phyloP scores from a whole-genome alignment of 805 yeast species.

The Wickerhamiella lipophila region DNA sequence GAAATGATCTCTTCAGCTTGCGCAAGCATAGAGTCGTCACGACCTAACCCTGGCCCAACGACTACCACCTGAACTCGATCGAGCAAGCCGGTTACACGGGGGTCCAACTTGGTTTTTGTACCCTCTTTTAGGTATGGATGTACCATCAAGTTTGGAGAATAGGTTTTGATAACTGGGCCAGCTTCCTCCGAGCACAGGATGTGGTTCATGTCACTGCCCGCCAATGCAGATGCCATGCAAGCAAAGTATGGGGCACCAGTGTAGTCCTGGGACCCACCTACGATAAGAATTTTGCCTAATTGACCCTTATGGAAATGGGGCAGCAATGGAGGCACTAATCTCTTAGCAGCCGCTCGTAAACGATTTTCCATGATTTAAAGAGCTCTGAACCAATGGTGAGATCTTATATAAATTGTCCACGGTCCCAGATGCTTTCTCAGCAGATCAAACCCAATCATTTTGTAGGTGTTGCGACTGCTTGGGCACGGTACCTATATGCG shows the following conservation, averaged over 20 bases:
- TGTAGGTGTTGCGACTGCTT: neutral
- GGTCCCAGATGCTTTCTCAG: neutral
- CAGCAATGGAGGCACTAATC: constrained; percentile 61
- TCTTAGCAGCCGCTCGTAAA: constrained; percentile 21
- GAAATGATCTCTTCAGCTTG: constrained; percentile 46
- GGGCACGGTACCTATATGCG: neutral
- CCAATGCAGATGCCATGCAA: constrained; percentile 67
- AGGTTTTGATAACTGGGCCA: constrained; percentile 66
- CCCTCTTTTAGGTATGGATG: constrained; percentile 70
- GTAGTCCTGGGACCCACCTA: constrained; percentile 93
- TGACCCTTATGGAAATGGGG: constrained; percentile 80
- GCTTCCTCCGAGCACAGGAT: constrained; percentile 75
- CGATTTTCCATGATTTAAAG: neutral
- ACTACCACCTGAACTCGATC: constrained; percentile 67
- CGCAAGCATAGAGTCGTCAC: constrained; percentile 56
- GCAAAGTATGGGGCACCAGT: constrained; percentile 95
- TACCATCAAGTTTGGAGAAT: constrained; percentile 90
- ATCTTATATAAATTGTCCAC: neutral
- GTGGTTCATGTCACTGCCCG: constrained; percentile 85
- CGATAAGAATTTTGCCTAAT: constrained; percentile 69
- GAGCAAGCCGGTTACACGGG: constrained; percentile 32
- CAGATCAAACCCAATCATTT: neutral
- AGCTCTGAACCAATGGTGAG: neutral
- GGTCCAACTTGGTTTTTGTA: constrained; percentile 18
- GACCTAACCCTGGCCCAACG: constrained; percentile 88